A percentile compares a stretch with the other conserved stretches of the same genome.
phyloP scores from a whole-genome alignment of 805 yeast species.

The Ogataea pignaliae region DNA sequence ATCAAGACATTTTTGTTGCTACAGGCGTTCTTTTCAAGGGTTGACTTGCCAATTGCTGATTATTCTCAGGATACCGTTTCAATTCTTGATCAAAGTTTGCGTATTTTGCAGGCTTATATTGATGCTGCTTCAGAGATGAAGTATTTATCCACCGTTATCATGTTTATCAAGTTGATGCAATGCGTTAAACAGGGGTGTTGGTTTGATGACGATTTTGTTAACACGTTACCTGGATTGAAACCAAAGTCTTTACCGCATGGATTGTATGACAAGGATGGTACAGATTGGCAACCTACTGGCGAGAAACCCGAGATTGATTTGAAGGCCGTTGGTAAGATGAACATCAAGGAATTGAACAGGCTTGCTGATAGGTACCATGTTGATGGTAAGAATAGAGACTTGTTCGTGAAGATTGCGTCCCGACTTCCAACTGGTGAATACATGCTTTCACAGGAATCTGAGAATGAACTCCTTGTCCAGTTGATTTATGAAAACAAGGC shows the following conservation, averaged over 20 bases:
- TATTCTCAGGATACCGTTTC: slow-evolving; percentile 91
- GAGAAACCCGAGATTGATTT: slow-evolving; percentile 24
- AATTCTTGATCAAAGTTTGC: slow-evolving; percentile 88
- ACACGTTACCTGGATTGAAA: slow-evolving; percentile 47
- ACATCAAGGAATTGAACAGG: slow-evolving; percentile 29
- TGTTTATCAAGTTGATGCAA: slow-evolving; percentile 68
- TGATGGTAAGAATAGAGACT: slow-evolving; percentile 35
- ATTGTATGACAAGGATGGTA: slow-evolving; percentile 31
- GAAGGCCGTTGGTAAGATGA: slow-evolving; percentile 40
- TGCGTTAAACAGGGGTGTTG: slow-evolving; percentile 85
- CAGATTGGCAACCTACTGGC: slow-evolving; percentile 28
- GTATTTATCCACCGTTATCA: slow-evolving; percentile 54
- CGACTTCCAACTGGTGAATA: slow-evolving; percentile 61
- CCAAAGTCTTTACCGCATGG: slow-evolving; percentile 17
- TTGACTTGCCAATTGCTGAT: slow-evolving; percentile 90
- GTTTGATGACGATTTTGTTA: slow-evolving; percentile 73
- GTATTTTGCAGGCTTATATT: slow-evolving; percentile 87
- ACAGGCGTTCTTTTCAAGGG: slow-evolving; percentile 67
- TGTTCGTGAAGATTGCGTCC: slow-evolving; percentile 49
- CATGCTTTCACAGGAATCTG: slow-evolving; percentile 32
- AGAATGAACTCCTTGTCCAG: slow-evolving; percentile 36
- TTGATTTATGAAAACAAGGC: slow-evolving; percentile 52
- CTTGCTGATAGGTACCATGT: slow-evolving; percentile 40
- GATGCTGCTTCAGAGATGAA: slow-evolving; percentile 89
- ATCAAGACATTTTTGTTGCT: slow-evolving; percentile 69